Evolutionary conservation across 495 filamentous ascomycete genomes (phyloP), one percentile per base, ranked within the genome.

Genomic region (Penicillium salamii): DNA sequence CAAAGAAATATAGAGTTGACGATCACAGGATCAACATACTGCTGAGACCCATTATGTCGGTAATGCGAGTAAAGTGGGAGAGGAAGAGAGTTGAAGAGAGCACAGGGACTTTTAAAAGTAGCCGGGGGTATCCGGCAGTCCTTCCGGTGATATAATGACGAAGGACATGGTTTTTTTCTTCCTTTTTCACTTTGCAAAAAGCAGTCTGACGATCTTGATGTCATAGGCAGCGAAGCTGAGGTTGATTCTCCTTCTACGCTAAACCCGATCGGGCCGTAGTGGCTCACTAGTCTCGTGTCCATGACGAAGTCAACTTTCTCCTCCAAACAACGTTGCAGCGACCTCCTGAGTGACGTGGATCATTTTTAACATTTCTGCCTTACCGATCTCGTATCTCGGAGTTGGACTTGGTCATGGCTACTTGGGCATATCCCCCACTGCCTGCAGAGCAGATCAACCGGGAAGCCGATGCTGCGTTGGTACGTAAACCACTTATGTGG

Each of bases 341-440:
- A 26, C 23, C 23, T 26, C 23, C 23, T 4, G 23, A 45, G 33
- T 45, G 42, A 45, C 42, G 23, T 26, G 23, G 23, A 4, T 8
- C 23, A 26, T 4, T 26, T 26, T 26, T 26, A 26, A 26, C 23
- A 8, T 26, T 26, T 26, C 23, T 26, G 23, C 23, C 23, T 26
- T 26, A 4, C 23, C 23, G 8, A 8, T 26, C 8, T 26, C n/a
- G n/a, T n/a, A n/a, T n/a, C n/a, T n/a, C n/a, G n/a, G n/a, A n/a
- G n/a, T n/a, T 9, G 24, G 24, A 5, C 4, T 28, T 9, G 9
- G 9, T 50, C 50, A 91, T 91, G 88, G 84, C 87, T 36, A 84
- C 88, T 39, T 82, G 84, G 61, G 84, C 87, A 48, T 90, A 83
- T 74, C 89, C 89, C 65, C 85, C 83, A 48, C 76, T 91, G 42